Percentiles rank a stretch among this genome's conserved stretches.
Conservation (phyloP, 2,329 filamentous ascomycete species). For the Sphaceloma murrayae region DNA sequence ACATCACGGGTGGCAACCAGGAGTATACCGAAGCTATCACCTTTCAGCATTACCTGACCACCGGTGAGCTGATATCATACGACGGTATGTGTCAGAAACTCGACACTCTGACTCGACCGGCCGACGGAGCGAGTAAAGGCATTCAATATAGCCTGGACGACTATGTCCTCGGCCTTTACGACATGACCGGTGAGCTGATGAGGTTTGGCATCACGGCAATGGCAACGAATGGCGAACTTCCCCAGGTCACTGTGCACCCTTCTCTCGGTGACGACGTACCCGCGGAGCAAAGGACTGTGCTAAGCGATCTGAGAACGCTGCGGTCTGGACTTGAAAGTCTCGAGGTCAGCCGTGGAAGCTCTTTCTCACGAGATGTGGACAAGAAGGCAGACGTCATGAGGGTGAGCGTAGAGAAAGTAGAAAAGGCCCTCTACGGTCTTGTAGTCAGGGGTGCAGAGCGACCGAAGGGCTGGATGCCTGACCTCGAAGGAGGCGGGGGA, state of each 20-base stretch:
- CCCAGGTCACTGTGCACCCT: constrained; percentile 19
- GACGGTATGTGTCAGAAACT: constrained; percentile 44
- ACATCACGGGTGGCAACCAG: constrained; percentile 73
- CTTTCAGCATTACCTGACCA: constrained; percentile 77
- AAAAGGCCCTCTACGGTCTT: constrained; percentile 79
- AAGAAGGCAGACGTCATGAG: constrained; percentile 83
- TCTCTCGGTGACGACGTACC: constrained; percentile 33
- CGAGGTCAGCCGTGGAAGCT: constrained; percentile 43
- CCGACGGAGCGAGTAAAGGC: constrained; percentile 32
- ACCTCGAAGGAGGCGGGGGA: constrained; percentile 43
- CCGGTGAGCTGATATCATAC: constrained; percentile 62
- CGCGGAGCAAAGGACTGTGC: constrained; percentile 47
- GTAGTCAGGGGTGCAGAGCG: constrained; percentile 78
- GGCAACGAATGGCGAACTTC: constrained; percentile 57
- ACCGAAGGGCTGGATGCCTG: constrained; percentile 85
- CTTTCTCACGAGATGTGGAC: constrained; percentile 53
- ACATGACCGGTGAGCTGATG: constrained; percentile 95
- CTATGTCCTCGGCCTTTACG: constrained; percentile 84
- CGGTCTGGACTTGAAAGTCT: constrained; percentile 68
- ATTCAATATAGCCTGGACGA: constrained; percentile 68
- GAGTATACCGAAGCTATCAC: constrained; percentile 89
- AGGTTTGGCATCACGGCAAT: constrained; percentile 84
- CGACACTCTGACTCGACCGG: constrained; percentile 24
- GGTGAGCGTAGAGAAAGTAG: constrained; percentile 85
- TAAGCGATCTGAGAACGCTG: constrained; percentile 72